Percentiles rank a stretch among this genome's conserved stretches.
Conservation (phyloP, 108 stramenopile genomes). For the Licmophora abbreviata region DNA sequence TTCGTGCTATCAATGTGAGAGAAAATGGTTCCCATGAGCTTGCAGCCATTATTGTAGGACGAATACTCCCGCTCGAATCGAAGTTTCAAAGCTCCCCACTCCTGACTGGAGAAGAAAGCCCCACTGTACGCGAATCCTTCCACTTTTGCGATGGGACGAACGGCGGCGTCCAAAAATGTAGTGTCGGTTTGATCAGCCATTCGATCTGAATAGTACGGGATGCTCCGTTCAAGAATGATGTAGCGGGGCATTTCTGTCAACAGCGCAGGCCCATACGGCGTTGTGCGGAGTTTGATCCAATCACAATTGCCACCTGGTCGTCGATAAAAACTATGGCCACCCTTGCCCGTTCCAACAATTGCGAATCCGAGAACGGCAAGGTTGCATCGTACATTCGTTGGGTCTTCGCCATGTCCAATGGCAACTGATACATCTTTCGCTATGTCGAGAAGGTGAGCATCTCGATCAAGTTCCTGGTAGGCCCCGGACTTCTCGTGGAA, state of each 20-base stretch:
- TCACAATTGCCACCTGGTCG: too few species aligned
- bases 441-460: slow-evolving; percentile 36
- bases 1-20: slow-evolving; percentile 2
- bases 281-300: slow-evolving; percentile 39
- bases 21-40: slow-evolving; percentile 19
- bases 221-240: slow-evolving; percentile 43
- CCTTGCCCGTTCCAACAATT: slow-evolving; percentile 28
- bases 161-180: slow-evolving; percentile 19
- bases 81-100: slow-evolving; percentile 53
- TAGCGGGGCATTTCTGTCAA: slow-evolving; percentile 56
- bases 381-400: slow-evolving; percentile 9
- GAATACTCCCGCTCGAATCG: slow-evolving; percentile 39
- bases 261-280: slow-evolving; percentile 65
- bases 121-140: slow-evolving; percentile 41
- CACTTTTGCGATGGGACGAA: slow-evolving; percentile 11
- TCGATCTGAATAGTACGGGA: not conserved
- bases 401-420: slow-evolving; percentile 41
- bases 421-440: slow-evolving; percentile 48
- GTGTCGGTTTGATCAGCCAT: slow-evolving; percentile 3
- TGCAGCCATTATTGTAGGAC: slow-evolving; percentile 44
- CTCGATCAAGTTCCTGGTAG: slow-evolving; percentile 56
- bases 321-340: slow-evolving; percentile 52
- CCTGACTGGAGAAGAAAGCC: slow-evolving; percentile 59
- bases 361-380: slow-evolving; percentile 20
- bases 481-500: slow-evolving; percentile 42